Evolutionary conservation across 495 filamentous ascomycete species (phyloP).

Genomic region (Hypoxylon lienhwacheense): DNA sequence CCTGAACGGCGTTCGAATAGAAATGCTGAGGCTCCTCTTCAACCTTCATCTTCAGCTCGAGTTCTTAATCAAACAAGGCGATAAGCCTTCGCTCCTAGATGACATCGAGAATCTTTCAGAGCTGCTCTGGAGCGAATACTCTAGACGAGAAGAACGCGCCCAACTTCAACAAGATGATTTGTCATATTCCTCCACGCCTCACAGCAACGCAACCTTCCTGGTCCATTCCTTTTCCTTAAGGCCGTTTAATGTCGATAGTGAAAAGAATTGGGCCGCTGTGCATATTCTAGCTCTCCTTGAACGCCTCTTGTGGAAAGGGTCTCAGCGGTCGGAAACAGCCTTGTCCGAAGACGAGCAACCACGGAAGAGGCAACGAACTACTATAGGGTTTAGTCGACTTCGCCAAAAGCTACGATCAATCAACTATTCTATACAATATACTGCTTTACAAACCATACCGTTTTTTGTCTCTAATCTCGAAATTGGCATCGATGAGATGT

Average conservation of each 20-base stretch:
- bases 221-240: slow-evolving; percentile 51
- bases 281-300: slow-evolving; percentile 55
- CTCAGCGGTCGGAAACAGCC: slow-evolving; percentile 29
- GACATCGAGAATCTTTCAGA: slow-evolving; percentile 59
- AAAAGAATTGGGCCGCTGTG: slow-evolving; percentile 58
- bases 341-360: slow-evolving; percentile 46
- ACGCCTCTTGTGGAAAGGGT: slow-evolving; percentile 43
- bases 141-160: slow-evolving; percentile 66
- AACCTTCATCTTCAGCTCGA: slow-evolving; percentile 63
- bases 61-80: slow-evolving; percentile 36
- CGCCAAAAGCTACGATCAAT: slow-evolving; percentile 60
- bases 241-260: slow-evolving; percentile 48
- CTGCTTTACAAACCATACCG: slow-evolving; percentile 75
- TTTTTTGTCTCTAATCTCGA: slow-evolving; percentile 59
- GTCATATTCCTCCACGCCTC: slow-evolving; percentile 52
- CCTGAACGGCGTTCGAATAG: slow-evolving; percentile 58
- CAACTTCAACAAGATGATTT: slow-evolving; percentile 77
- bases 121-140: slow-evolving; percentile 71
- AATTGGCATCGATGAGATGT: slow-evolving; percentile 44
- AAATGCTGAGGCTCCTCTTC: slow-evolving; percentile 70
- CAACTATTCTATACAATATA: slow-evolving; percentile 59
- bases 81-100: slow-evolving; percentile 35
- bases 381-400: slow-evolving; percentile 60
- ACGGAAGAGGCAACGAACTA: slow-evolving; percentile 66
- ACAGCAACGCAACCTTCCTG: slow-evolving; percentile 40